Evolutionary conservation across 1,284 basidiomycete species (phyloP).

Genomic region (Apiotrichum mycotoxinovorans): DNA sequence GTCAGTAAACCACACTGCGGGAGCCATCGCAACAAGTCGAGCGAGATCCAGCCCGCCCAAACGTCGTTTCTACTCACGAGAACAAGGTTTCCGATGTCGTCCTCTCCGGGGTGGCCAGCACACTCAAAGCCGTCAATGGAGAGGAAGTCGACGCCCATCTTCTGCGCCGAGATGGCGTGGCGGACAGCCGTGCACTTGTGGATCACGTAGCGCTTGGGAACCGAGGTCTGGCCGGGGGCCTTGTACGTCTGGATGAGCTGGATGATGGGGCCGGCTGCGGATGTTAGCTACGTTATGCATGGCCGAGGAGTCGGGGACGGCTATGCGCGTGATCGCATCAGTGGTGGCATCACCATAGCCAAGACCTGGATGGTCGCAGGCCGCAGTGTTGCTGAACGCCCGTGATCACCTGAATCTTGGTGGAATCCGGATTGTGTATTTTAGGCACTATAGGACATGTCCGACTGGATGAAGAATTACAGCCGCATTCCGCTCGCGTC

Average conservation of each 20-base stretch:
- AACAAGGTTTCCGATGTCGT: conserved; percentile 88
- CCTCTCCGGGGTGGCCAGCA: conserved; percentile 91
- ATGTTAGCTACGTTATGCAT: not conserved
- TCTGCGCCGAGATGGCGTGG: conserved; percentile 75
- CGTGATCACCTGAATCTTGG: too few species aligned
- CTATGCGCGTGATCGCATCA: too few species aligned
- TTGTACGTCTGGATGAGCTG: conserved; percentile 66
- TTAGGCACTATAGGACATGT: not conserved
- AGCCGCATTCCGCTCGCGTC: too few species aligned
- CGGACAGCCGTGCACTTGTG: conserved; percentile 89
- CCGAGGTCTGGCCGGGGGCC: conserved; percentile 11
- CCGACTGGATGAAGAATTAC: too few species aligned
- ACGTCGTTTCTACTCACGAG: conserved; percentile 56
- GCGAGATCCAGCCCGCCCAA: too few species aligned
- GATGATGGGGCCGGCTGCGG: conserved; percentile 69
- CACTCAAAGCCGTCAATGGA: conserved; percentile 90
- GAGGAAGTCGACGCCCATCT: conserved; percentile 75
- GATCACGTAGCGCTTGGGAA: conserved; percentile 64
- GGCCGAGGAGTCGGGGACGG: not conserved
- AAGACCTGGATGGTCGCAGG: too few species aligned
- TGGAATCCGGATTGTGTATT: not conserved
- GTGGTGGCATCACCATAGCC: too few species aligned
- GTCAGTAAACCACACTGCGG: not conserved
- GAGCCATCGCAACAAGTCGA: not conserved
- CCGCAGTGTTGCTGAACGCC: too few species aligned